These are phyloP conservation scores for Aspergillus terreus DNA, from an alignment of 2,329 filamentous ascomycete species.

Conservation along the genomic window DNA sequence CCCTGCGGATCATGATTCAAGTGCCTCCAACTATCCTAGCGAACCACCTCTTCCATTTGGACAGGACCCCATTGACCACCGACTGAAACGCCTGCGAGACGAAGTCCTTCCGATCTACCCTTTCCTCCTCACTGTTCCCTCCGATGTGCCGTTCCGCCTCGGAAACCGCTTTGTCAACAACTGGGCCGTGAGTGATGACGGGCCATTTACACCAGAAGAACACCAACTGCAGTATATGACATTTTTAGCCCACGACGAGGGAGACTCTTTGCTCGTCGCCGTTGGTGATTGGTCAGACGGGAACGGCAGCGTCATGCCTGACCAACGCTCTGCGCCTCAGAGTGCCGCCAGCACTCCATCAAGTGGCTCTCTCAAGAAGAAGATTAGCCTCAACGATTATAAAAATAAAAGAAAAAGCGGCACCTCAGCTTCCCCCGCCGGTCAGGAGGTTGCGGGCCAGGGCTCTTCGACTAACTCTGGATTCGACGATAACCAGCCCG, in stretches of 20 bases:
- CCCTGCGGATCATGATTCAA: constrained; percentile 24
- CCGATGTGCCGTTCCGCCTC: constrained; percentile 44
- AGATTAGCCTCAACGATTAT: constrained; percentile 60
- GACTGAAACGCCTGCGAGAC: constrained; percentile 38
- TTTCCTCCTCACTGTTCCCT: constrained; percentile 45
- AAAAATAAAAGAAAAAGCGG: constrained; percentile 51
- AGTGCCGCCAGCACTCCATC: constrained; percentile 41
- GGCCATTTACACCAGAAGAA: constrained; percentile 54
- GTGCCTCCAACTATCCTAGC: constrained; percentile 19
- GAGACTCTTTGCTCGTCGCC: constrained; percentile 49
- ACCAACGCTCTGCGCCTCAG: constrained; percentile 34
- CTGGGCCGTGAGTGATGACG: constrained; percentile 47
- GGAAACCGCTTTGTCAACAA: constrained; percentile 41
- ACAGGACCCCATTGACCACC: constrained; percentile 30
- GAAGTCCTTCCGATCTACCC: constrained; percentile 42
- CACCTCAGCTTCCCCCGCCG: constrained; percentile 23
- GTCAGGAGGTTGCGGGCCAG: constrained; percentile 18
- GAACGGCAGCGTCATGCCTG: constrained; percentile 44
- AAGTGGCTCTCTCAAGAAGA: constrained; percentile 51
- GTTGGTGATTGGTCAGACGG: constrained; percentile 54
- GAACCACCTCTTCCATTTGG: constrained; percentile 20
- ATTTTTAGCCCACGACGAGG: constrained; percentile 56
- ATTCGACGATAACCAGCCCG: constrained; percentile 18
- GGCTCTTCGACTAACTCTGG: constrained; percentile 12
- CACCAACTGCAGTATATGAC: constrained; percentile 61